Base-by-base conservation (phyloP, 2,329 filamentous ascomycete species). In the Hymenoscyphus fraxineus region DNA sequence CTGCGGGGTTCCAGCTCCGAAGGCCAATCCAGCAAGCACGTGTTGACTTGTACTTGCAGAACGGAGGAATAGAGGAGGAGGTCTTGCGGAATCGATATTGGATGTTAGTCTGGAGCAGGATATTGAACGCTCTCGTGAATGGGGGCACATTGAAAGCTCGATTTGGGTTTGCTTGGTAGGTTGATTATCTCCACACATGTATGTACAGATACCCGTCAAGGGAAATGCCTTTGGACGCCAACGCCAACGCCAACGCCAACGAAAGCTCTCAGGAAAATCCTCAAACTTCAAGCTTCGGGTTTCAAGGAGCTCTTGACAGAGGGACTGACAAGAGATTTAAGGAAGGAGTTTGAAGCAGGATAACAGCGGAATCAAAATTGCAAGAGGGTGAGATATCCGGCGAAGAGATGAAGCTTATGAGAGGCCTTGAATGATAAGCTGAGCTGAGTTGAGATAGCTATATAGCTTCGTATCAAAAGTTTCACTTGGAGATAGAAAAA, bases 21-120 rank as follows among this genome's bases (percentile, higher is more conserved):
- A 51, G 22, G 44, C 44, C 44, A 47, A 51, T 51, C 44, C 44
- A 22, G 44, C n/a, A 51, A 51, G 44, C 44, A 51, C 44, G 44
- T 51, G 44, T n/a, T 19, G 22, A 51, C n/a, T 10, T 22, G 15
- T 10, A 22, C n/a, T 51, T 22, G 44, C 44, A 47, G n/a, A 22
- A 47, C n/a, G 7, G n/a, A 22, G 44, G n/a, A 47, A 47, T 19
- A 19, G 44, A 19, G 19, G 44, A 22, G 9, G 19, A 51, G 19
- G 6, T 51, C 44, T 51, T 27, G 44, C 22, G 19, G 19, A 51
- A 51, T 10, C 3, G 19, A 19, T 22, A 12, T 9, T 51, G 1
- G 19, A 27, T 13, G n/a, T 2, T 22, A 7, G 2, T 51, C 22
- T 27, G 27, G 7, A 51, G 44, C 19, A 51, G n/a, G 12, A n/a